These are phyloP conservation scores for Argentina anserina DNA, from an alignment of 306 rosid genomes.

Conservation along the genomic window DNA sequence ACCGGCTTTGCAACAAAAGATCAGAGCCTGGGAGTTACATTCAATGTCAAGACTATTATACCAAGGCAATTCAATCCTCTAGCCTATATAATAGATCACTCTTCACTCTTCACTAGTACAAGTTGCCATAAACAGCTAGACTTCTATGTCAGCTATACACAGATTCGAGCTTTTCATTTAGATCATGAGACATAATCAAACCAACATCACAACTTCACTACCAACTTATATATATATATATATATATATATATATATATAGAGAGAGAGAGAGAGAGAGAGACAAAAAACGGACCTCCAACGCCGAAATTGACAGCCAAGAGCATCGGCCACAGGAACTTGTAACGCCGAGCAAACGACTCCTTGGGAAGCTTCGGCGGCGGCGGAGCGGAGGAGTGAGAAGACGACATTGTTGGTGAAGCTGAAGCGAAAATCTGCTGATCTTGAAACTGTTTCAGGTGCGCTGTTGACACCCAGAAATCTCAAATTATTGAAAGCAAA, in stretches of 20 bases:
- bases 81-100: not conserved
- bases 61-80: not conserved
- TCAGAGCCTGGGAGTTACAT: not conserved
- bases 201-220: not conserved
- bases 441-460: conserved; percentile 55
- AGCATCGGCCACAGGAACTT: conserved; percentile 80
- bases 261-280: not conserved
- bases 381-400: conserved; percentile 31
- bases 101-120: too few species aligned
- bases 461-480: conserved; percentile 26
- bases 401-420: conserved; percentile 32
- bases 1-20: not conserved
- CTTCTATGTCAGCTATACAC: too few species aligned
- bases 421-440: conserved; percentile 33
- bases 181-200: not conserved
- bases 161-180: not conserved
- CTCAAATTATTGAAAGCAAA: conserved; percentile 26
- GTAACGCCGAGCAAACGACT: conserved; percentile 71
- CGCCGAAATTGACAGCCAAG: conserved; percentile 74
- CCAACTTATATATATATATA: too few species aligned
- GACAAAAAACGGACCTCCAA: conserved; percentile 64
- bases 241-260: not conserved
- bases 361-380: conserved; percentile 50
- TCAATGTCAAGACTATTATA: not conserved
- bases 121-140: too few species aligned